These are phyloP conservation scores for Chaetomium fimeti DNA, from an alignment of 495 filamentous ascomycete genomes.

Conservation along the genomic window DNA sequence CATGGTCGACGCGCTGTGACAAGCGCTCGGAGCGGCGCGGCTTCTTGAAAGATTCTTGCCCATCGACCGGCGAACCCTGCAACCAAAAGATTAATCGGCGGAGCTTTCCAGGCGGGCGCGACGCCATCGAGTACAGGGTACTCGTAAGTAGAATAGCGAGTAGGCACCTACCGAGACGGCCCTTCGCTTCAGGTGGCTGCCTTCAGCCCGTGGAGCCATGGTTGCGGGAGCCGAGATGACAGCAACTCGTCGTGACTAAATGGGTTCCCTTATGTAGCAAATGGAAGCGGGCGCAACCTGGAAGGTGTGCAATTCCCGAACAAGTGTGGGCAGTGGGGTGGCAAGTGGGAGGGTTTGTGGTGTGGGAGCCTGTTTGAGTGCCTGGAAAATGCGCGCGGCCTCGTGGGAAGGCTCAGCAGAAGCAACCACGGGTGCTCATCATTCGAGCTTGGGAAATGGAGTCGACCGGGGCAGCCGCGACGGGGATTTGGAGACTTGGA, in stretches of 20 bases:
- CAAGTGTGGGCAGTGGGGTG: not conserved
- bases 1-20: constrained; percentile 45
- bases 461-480: constrained; percentile 12
- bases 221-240: constrained; percentile 20
- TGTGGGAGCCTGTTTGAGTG: constrained; percentile 19
- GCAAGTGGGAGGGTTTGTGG: not conserved
- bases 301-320: constrained; percentile 12
- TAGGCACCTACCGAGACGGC: constrained; percentile 42
- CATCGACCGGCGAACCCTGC: constrained; percentile 48
- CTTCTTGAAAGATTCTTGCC: constrained; percentile 59
- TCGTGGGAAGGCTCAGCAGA: constrained; percentile 13
- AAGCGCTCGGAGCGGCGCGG: constrained; percentile 63
- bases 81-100: constrained; percentile 34
- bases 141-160: constrained; percentile 13
- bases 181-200: constrained; percentile 56
- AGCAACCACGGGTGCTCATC: not conserved
- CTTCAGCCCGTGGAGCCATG: constrained; percentile 57
- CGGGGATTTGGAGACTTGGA: not conserved
- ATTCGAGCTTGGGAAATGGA: constrained; percentile 21
- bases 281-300: constrained; percentile 14
- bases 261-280: constrained; percentile 20
- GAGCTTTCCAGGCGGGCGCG: constrained; percentile 32
- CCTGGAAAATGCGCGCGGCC: constrained; percentile 17
- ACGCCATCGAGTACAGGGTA: constrained; percentile 20
- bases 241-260: constrained; percentile 2